Conservation (phyloP, 2,329 filamentous ascomycete species). For the Fusarium caatingaense region DNA sequence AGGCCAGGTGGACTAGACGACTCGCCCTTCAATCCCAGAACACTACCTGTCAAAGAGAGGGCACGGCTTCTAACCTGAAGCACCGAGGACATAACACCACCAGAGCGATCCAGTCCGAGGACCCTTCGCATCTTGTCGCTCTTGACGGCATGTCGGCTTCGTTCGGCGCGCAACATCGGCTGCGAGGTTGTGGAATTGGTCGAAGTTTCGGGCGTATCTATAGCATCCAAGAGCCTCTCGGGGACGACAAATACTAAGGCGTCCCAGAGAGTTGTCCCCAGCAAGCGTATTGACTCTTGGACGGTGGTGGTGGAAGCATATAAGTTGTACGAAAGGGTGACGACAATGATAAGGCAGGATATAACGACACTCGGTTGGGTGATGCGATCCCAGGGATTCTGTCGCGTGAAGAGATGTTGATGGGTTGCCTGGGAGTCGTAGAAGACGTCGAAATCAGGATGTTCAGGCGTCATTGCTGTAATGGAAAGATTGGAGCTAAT, state of each 20-base stretch:
- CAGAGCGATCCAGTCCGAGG: constrained; percentile 66
- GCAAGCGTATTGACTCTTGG: constrained; percentile 42
- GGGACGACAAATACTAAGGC: constrained; percentile 68
- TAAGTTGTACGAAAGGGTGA: constrained; percentile 51
- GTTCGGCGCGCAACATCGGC: constrained; percentile 53
- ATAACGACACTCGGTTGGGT: constrained; percentile 52
- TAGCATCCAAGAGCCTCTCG: constrained; percentile 64
- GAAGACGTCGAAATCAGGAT: constrained; percentile 49
- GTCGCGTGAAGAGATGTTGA: constrained; percentile 47
- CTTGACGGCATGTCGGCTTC: constrained; percentile 67
- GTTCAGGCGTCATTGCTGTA: constrained; percentile 51
- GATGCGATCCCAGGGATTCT: constrained; percentile 48
- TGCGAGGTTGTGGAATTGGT: constrained; percentile 52
- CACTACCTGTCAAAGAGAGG: constrained; percentile 62
- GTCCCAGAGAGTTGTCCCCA: constrained; percentile 68
- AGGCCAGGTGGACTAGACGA: constrained; percentile 72
- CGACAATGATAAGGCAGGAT: constrained; percentile 49
- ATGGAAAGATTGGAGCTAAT: background rate
- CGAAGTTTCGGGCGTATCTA: constrained; percentile 66
- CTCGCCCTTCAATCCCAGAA: constrained; percentile 54
- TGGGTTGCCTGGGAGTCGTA: constrained; percentile 52
- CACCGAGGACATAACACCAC: constrained; percentile 66
- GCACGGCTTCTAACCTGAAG: constrained; percentile 69
- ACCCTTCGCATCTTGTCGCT: constrained; percentile 73
- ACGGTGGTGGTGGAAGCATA: constrained; percentile 51